Base-by-base conservation (phyloP, 176 grass and related monocot genomes). In the Metroxylon sagu region DNA sequence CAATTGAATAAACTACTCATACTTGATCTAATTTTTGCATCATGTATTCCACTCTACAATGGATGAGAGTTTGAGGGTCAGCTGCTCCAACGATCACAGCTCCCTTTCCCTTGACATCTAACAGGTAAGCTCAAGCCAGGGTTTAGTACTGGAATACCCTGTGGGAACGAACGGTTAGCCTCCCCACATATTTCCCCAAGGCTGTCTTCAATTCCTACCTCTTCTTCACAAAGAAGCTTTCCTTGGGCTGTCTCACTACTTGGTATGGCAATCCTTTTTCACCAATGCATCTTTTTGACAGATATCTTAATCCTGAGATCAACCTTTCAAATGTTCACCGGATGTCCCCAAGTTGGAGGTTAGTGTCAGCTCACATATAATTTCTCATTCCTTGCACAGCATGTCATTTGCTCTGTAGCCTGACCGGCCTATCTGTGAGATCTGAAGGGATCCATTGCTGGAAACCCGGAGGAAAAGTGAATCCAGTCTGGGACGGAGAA, bases 111-210 rank as follows among this genome's bases (percentile, higher is more conserved):
- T 49, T 85, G 26, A 71, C 35, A 71, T 77, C 59, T 19, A 84
- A 71, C 67, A 90, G 71, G 54, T 87, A 87, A 5, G 74, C 71
- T 15, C 87, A 56, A 16, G 77, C 83, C 83, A 50, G 85, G 91
- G 52, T 87, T 72, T 50, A 90, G 71, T 27, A 90, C 68, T 5
- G 80, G 80, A 65, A 96, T 90, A 66, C 83, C 91, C 3, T 80
- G 86, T 58, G 91, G 86, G 49, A 90, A 90, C 2, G 86, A 83
- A 56, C 75, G 87, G 17, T 90, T 77, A 57, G 90, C 70, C 70
- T 96, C 83, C 48, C 86, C 91, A 71, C 86, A 87, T 25, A 90
- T 90, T 59, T 82, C 17, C 4, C 77, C 80, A 54, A 90, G 18
- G 60, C 86, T 84, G 18, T 90, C 71, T 64, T 81, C 66, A 50